Base-by-base conservation (phyloP, 2,329 filamentous ascomycete genomes). In the Hymenotorrendiella dingleyae region DNA sequence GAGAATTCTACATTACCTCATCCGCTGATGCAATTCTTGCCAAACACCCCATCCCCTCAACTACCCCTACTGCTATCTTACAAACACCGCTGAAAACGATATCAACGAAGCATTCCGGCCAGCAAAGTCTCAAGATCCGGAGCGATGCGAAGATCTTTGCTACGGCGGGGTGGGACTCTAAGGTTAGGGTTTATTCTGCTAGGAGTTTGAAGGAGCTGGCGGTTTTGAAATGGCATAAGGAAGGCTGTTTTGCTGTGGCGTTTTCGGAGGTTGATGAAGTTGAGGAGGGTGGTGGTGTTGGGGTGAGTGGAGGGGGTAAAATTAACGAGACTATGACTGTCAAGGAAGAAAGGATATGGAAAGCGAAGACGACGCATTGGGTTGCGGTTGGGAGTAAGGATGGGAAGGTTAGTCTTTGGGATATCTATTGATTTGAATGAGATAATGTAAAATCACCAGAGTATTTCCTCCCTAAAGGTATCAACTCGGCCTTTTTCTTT, bases 351-450 rank as follows among this genome's bases (percentile, higher is more conserved):
- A 71, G 86, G 42, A 69, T 79, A 17, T 68, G 68, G 26, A 80
- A 79, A 54, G 82, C 84, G 9, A 80, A 76, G 56, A 70, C 69
- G 38, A 84, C 83, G 19, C 91, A 97, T 63, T 97, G 91, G 90
- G 63, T 97, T 39, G 93, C 84, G 14, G 87, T 80, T 1, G 93
- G 93, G 1, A 85, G 86, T 42, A 98, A 97, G 63, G 93, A 97
- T 67, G 93, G 91, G 14, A 95, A 94, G 62, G 79, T 97, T 49
- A 94, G 88, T 60, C 68, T 98, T 54, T 98, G 93, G 93, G 87
- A 96, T 67, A 81, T 97, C 45, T 98, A 93, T 63, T 90, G 17
- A 43, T 17, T 29, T 29, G 4, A 6, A 11, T 29, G 8, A 29
- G 27, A 30, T 6, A 30, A 8, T 14, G 10, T 6, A 30, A 30